phyloP scores from a whole-genome alignment of 441 rosid species.

The Populus hybrid region DNA sequence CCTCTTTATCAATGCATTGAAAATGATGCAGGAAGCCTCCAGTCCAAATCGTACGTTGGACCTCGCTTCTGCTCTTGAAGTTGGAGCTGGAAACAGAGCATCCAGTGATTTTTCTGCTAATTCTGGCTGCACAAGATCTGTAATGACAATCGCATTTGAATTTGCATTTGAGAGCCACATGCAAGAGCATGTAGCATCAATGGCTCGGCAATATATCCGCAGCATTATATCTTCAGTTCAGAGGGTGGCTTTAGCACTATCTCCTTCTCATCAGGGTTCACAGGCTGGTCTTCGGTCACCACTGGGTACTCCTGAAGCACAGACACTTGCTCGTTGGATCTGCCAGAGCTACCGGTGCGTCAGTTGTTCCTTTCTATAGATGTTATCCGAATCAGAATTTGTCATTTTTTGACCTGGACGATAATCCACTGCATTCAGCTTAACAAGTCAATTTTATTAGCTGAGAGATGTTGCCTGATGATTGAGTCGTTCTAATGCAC shows the following conservation, averaged over 20 bases:
- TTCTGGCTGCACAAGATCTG: conserved; percentile 77
- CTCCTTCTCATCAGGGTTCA: conserved; percentile 86
- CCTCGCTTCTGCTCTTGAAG: conserved; percentile 95
- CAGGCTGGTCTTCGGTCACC: conserved; percentile 85
- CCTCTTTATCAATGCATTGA: conserved; percentile 7
- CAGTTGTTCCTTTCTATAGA: background rate
- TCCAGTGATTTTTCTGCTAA: conserved; percentile 53
- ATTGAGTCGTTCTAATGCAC: background rate
- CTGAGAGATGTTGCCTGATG: background rate
- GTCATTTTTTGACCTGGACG: background rate
- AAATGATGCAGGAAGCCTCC: conserved; percentile 67
- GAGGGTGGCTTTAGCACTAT: conserved; percentile 94
- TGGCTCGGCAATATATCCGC: conserved; percentile 92
- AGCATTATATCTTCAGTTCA: conserved; percentile 94
- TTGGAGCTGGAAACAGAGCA: conserved; percentile 77
- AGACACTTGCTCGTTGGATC: conserved; percentile 98
- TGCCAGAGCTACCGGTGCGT: conserved; percentile 84
- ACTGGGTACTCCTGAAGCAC: conserved; percentile 97
- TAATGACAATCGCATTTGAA: conserved; percentile 96
- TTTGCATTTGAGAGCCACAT: conserved; percentile 95
- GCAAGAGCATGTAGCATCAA: conserved; percentile 95
- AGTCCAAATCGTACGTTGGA: conserved; percentile 98
- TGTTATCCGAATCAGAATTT: background rate
- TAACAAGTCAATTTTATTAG: background rate
- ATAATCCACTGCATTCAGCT: background rate